A percentile compares a stretch with the other conserved stretches of the same genome.
Conservation (phyloP, 768 basidiomycete species). For the Suillus cothurnatus region DNA sequence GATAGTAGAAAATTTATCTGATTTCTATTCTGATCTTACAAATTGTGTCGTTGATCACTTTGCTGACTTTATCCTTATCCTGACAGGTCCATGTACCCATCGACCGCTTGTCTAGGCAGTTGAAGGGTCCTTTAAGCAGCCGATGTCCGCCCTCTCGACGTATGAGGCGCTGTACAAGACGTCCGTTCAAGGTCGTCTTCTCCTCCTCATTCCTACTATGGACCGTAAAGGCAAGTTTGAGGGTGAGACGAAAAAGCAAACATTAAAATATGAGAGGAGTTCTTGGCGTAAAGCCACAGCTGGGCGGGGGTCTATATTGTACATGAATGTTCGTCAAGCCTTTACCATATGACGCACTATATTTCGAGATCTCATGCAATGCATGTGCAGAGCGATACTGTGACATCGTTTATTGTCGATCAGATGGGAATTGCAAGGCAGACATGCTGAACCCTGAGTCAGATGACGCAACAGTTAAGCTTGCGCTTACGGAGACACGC, state of each 20-base stretch:
- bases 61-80: not conserved
- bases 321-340: constrained; percentile 86
- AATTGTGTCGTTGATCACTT: not conserved
- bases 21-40: constrained; percentile 7
- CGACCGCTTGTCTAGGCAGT: constrained; percentile 44
- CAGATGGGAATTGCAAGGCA: constrained; percentile 86
- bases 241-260: constrained; percentile 43
- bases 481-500: constrained; percentile 94
- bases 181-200: constrained; percentile 86
- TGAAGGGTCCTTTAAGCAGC: constrained; percentile 55
- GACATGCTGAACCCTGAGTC: constrained; percentile 87
- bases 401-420: constrained; percentile 85
- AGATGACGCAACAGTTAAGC: constrained; percentile 84
- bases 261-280: constrained; percentile 60
- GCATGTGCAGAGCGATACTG: constrained; percentile 79
- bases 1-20: constrained; percentile 57
- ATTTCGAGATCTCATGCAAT: constrained; percentile 21
- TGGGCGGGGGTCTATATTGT: constrained; percentile 84
- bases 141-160: constrained; percentile 61
- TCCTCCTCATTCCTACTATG: constrained; percentile 88
- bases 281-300: constrained; percentile 67
- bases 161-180: constrained; percentile 78
- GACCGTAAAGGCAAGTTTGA: constrained; percentile 57
- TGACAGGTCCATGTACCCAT: constrained; percentile 60
- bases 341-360: constrained; percentile 19